Percentiles rank a stretch among this genome's conserved stretches.
phyloP scores from a whole-genome alignment of 306 rosid species.

The Benincasa hispida region DNA sequence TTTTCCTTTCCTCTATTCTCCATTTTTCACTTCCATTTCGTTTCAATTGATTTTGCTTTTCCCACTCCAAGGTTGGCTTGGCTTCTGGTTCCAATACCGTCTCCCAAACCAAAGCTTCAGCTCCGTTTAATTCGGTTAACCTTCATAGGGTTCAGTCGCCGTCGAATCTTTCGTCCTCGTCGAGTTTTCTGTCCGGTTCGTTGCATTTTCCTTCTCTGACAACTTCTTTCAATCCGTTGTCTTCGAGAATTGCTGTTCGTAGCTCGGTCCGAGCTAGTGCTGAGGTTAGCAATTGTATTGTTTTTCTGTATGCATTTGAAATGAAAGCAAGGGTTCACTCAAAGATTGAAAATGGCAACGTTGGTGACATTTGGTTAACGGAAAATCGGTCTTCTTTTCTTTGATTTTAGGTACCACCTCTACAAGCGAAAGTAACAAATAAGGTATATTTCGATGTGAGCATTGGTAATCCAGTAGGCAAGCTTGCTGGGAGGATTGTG shows the following conservation, averaged over 20 bases:
- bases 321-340: background rate
- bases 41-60: background rate
- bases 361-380: background rate
- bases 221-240: slow-evolving; percentile 13
- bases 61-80: slow-evolving; percentile 31
- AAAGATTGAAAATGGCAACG: background rate
- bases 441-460: slow-evolving; percentile 81
- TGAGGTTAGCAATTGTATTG: slow-evolving; percentile 20
- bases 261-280: slow-evolving; percentile 37
- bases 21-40: background rate
- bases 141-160: slow-evolving; percentile 6
- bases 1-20: background rate
- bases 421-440: slow-evolving; percentile 70
- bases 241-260: slow-evolving; percentile 11
- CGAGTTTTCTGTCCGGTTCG: slow-evolving; percentile 16
- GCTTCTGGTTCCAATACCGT: slow-evolving; percentile 13
- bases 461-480: slow-evolving; percentile 90
- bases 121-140: slow-evolving; percentile 12
- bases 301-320: background rate
- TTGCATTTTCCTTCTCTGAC: slow-evolving; percentile 15
- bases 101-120: slow-evolving; percentile 11
- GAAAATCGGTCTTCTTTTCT: background rate
- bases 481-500: slow-evolving; percentile 76
- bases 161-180: slow-evolving; percentile 13
- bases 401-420: slow-evolving; percentile 24